Evolutionary conservation across 768 basidiomycete genomes (phyloP), one percentile per base, ranked within the genome.

Genomic region (Guyanaporus albipodus): DNA sequence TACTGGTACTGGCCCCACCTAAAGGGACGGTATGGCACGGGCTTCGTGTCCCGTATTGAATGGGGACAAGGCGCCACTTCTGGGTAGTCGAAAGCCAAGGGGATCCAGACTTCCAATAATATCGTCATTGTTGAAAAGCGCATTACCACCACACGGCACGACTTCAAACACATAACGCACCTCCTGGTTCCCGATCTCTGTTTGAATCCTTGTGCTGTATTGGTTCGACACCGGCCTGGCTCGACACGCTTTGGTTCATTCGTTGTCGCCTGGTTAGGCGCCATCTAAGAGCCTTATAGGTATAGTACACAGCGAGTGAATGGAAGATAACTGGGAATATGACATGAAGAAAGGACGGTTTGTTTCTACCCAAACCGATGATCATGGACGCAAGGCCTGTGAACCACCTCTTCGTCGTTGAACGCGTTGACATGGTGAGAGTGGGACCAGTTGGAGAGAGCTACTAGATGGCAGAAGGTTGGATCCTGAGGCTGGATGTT

Each of bases 21-120:
- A 61, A 85, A 86, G 3, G 85, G 82, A n/a, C 85, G 71, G 53
- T 87, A 86, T 14, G 82, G 78, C 6, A 83, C 75, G 2, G 82
- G 82, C 52, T 75, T 73, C 23, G 79, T 66, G 11, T 78, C 71
- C 10, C 54, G 59, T 41, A 80, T 62, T 17, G 70, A 60, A 11
- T 52, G 42, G 11, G 64, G 51, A 48, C 70, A 71, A 2, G 81
- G 67, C 5, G 68, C 68, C 32, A 86, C 66, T 4, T 61, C 44
- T 1, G 84, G 84, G 55, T 80, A 85, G 6, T 60, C 52, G 52
- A 83, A 86, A 11, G 55, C 27, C 12, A 71, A 67, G 24, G 82
- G 75, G 1, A 50, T 68, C 83, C 83, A 84, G 54, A 72, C 83
- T 83, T 27, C 7, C 9, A 3, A n/a, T 21, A 3, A 35, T 7